Percentiles rank a stretch among this genome's conserved stretches.
These are phyloP conservation scores for Chlorella vulgaris DNA, from an alignment of 139 green algal species.

Conservation along the genomic window DNA sequence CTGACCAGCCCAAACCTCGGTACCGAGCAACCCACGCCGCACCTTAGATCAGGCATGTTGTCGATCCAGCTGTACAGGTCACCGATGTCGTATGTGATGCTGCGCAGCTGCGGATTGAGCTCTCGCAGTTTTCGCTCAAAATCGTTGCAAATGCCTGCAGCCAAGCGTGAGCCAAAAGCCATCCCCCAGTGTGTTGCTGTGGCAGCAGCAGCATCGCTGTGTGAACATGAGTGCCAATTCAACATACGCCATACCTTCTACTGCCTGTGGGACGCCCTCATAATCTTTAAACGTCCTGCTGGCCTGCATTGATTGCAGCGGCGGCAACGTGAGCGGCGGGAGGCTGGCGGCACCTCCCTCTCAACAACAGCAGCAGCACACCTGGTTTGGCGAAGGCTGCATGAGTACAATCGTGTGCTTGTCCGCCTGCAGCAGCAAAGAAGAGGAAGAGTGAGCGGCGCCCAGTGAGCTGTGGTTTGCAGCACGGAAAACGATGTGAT, in stretches of 20 bases:
- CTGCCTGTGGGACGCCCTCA: not conserved
- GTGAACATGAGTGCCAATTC: not conserved
- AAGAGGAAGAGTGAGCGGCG: not conserved
- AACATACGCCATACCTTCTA: no score
- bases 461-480: no score
- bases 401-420: constrained; percentile 62
- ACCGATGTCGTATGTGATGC: constrained; percentile 74
- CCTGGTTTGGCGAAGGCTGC: constrained; percentile 41
- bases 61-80: constrained; percentile 73
- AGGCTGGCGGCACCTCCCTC: not conserved
- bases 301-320: no score
- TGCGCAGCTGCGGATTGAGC: constrained; percentile 59
- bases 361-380: constrained; percentile 48
- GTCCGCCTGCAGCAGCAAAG: constrained; percentile 3
- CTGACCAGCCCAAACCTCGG: not conserved
- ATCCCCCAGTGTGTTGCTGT: no score
- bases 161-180: no score
- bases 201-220: no score
- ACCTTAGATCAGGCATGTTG: constrained; percentile 12
- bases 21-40: not conserved
- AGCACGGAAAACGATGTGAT: not conserved
- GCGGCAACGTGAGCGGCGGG: not conserved
- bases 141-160: constrained; percentile 59
- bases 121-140: constrained; percentile 74
- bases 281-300: not conserved